Evolutionary conservation across 768 basidiomycete species (phyloP).

Genomic region (Lactifluus pinguis): DNA sequence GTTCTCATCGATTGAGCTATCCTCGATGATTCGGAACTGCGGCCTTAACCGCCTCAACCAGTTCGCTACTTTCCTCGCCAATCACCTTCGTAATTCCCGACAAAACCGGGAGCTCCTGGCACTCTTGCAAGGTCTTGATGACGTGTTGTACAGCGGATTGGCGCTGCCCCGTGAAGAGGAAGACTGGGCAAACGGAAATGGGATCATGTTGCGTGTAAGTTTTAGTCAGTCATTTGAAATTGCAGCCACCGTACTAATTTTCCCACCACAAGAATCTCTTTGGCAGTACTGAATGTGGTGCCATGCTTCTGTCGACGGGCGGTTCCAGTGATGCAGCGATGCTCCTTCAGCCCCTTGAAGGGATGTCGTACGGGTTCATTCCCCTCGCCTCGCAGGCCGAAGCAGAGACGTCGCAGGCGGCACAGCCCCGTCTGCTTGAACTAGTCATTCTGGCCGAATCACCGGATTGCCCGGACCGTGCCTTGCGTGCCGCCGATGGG

Average conservation of each 20-base stretch:
- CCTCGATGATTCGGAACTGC: constrained; percentile 60
- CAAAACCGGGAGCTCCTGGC: constrained; percentile 51
- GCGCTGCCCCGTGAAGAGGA: constrained; percentile 60
- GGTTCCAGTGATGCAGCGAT: constrained; percentile 42
- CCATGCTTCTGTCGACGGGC: constrained; percentile 54
- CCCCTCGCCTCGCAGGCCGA: constrained; percentile 38
- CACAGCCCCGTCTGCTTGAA: constrained; percentile 55
- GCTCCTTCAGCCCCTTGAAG: constrained; percentile 49
- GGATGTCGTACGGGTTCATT: constrained; percentile 57
- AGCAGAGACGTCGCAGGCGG: constrained; percentile 26
- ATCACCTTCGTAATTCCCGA: constrained; percentile 52
- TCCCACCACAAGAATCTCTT: constrained; percentile 55
- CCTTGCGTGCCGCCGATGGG: constrained; percentile 52
- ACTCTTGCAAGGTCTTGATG: constrained; percentile 46
- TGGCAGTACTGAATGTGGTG: constrained; percentile 75
- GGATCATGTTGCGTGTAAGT: constrained; percentile 54
- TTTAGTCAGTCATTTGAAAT: constrained; percentile 14
- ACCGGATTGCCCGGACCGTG: constrained; percentile 55
- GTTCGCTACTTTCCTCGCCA: constrained; percentile 60
- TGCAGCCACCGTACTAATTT: constrained; percentile 20
- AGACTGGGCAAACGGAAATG: constrained; percentile 56
- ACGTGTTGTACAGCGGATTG: constrained; percentile 59
- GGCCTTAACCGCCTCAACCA: constrained; percentile 68
- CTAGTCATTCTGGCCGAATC: constrained; percentile 62
- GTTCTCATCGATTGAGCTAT: constrained; percentile 59